Conservation (phyloP, 2,329 filamentous ascomycete genomes). For the Diplodia corticola region DNA sequence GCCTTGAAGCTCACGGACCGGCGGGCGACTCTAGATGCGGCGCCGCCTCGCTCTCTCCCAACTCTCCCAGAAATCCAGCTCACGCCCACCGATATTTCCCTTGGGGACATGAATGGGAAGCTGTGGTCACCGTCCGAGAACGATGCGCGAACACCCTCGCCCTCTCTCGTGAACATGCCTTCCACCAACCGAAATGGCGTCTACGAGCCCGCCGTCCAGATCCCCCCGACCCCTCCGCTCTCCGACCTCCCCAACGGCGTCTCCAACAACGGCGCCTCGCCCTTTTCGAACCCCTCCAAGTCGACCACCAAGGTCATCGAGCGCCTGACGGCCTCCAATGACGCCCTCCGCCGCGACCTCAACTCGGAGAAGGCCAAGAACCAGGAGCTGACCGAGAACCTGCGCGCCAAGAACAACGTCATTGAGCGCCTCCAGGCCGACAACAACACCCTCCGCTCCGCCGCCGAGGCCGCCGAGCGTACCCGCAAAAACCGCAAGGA, state of each 20-base stretch:
- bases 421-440: constrained; percentile 55
- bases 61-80: constrained; percentile 15
- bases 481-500: constrained; percentile 17
- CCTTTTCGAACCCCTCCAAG: constrained; percentile 21
- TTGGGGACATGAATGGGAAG: constrained; percentile 20
- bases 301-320: constrained; percentile 55
- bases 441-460: constrained; percentile 18
- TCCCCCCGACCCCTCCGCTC: constrained; percentile 12
- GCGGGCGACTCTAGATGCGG: constrained; percentile 19
- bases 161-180: constrained; percentile 19
- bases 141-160: constrained; percentile 18
- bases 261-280: constrained; percentile 10
- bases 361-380: constrained; percentile 43
- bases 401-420: constrained; percentile 65
- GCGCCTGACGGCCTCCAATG: constrained; percentile 73
- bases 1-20: constrained; percentile 9
- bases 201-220: constrained; percentile 11
- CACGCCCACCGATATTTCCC: constrained; percentile 16
- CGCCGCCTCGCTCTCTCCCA: constrained; percentile 20
- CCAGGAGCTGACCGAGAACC: constrained; percentile 65
- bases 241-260: constrained; percentile 15
- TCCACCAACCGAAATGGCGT: constrained; percentile 22
- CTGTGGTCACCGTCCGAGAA: constrained; percentile 15
- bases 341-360: constrained; percentile 66
- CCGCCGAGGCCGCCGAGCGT: constrained; percentile 13